phyloP scores from a whole-genome alignment of 2,329 filamentous ascomycete genomes.

The Calonectria fujianensis region DNA sequence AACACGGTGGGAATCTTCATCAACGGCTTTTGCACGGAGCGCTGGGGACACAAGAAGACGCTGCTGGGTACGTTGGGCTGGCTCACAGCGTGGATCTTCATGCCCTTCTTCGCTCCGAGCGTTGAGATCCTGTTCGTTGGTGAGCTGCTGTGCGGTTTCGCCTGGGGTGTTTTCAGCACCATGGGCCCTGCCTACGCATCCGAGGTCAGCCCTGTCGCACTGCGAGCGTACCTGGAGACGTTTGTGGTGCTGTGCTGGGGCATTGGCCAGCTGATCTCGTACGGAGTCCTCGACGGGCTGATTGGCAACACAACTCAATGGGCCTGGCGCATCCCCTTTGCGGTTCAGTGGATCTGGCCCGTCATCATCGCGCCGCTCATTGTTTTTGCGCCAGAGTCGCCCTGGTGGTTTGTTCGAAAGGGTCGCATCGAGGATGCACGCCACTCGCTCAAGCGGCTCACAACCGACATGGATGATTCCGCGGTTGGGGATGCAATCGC shows the following conservation, averaged over 20 bases:
- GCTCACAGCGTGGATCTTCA: background rate
- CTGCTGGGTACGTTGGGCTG: background rate
- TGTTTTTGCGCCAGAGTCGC: background rate
- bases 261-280: conserved; percentile 5
- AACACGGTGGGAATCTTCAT: conserved; percentile 9
- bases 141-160: conserved; percentile 3
- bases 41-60: background rate
- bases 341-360: conserved; percentile 59
- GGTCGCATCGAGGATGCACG: conserved; percentile 58
- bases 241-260: conserved; percentile 12
- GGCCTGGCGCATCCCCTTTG: conserved; percentile 56
- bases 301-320: conserved; percentile 49
- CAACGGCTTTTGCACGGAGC: background rate
- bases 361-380: background rate
- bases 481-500: conserved; percentile 64
- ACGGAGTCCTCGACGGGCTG: background rate
- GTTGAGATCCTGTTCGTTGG: background rate
- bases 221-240: conserved; percentile 14
- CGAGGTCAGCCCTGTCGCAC: background rate
- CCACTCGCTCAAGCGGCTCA: conserved; percentile 57
- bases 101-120: conserved; percentile 10
- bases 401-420: conserved; percentile 62
- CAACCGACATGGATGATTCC: conserved; percentile 65
- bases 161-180: conserved; percentile 14
- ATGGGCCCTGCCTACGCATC: conserved; percentile 5